A percentile compares a stretch with the other conserved stretches of the same genome.
These are phyloP conservation scores for Apiotrichum porosum DNA, from an alignment of 1,284 basidiomycete species.

Conservation along the genomic window DNA sequence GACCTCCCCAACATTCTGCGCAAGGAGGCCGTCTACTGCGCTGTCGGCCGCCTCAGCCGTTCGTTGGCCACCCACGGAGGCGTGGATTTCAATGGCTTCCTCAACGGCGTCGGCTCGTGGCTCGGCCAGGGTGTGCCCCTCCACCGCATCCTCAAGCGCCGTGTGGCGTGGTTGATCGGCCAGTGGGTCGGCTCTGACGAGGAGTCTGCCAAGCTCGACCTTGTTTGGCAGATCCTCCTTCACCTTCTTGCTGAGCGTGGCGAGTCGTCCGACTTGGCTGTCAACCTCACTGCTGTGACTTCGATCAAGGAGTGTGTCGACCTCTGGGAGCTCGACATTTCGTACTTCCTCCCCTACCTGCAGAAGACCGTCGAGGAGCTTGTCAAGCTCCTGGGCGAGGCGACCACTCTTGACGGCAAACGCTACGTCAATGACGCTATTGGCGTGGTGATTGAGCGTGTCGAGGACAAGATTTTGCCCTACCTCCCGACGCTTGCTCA, in stretches of 20 bases:
- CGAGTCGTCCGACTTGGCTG: constrained; percentile 68
- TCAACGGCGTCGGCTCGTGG: constrained; percentile 32
- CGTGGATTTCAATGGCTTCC: constrained; percentile 38
- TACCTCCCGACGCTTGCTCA: constrained; percentile 61
- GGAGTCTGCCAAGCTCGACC: constrained; percentile 59
- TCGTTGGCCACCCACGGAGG: constrained; percentile 52
- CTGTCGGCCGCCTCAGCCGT: constrained; percentile 71
- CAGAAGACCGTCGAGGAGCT: constrained; percentile 40
- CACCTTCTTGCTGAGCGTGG: constrained; percentile 66
- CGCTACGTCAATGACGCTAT: constrained; percentile 64
- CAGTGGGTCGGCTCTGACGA: constrained; percentile 66
- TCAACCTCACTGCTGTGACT: constrained; percentile 71
- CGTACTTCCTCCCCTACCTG: constrained; percentile 43
- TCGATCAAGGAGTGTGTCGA: constrained; percentile 74
- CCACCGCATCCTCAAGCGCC: constrained; percentile 78
- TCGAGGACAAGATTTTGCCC: constrained; percentile 63
- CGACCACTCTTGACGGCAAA: constrained; percentile 72
- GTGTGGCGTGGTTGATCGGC: constrained; percentile 84
- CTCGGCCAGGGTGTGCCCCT: constrained; percentile 34
- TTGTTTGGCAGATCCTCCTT: constrained; percentile 72
- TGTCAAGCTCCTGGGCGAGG: constrained; percentile 62
- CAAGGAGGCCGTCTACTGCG: constrained; percentile 83
- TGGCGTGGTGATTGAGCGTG: constrained; percentile 67
- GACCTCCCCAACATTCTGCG: constrained; percentile 65
- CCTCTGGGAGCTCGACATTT: constrained; percentile 44